Evolutionary conservation across 2,329 filamentous ascomycete genomes (phyloP).

Genomic region (Ophioceras dolichostomum): DNA sequence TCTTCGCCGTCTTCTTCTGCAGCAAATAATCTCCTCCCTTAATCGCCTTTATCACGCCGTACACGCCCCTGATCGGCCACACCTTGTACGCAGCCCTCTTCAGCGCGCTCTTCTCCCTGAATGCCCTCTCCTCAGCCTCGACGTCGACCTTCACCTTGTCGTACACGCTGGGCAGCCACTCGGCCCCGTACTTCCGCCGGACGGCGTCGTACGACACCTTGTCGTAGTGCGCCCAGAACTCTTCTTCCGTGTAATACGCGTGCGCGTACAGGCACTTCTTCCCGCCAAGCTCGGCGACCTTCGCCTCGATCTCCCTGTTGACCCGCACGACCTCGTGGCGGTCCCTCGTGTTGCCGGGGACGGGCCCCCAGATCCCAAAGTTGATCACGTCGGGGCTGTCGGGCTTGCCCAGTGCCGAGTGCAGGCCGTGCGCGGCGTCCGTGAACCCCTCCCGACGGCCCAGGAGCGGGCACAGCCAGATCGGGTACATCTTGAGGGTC

Average conservation of each 20-base stretch:
- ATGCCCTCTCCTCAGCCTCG: constrained; percentile 17
- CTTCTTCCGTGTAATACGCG: constrained; percentile 52
- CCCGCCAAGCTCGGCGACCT: constrained; percentile 28
- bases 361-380: constrained; percentile 49
- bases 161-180: constrained; percentile 49
- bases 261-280: constrained; percentile 60
- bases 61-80: constrained; percentile 32
- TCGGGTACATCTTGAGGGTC: constrained; percentile 33
- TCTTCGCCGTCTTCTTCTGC: constrained; percentile 32
- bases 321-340: constrained; percentile 33
- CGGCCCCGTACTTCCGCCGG: constrained; percentile 44
- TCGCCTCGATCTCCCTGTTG: constrained; percentile 43
- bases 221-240: constrained; percentile 58
- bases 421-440: constrained; percentile 30
- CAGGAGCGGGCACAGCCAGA: constrained; percentile 44
- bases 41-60: constrained; percentile 31
- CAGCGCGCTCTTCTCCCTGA: constrained; percentile 16
- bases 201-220: constrained; percentile 44
- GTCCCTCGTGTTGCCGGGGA: constrained; percentile 17
- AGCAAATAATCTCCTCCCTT: constrained; percentile 33
- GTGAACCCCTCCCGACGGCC: constrained; percentile 25
- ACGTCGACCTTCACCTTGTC: constrained; percentile 51
- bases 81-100: constrained; percentile 17
- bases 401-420: constrained; percentile 29
- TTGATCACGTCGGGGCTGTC: constrained; percentile 32